phyloP scores from a whole-genome alignment of 2,329 filamentous ascomycete species.

The Talaromyces sp. region DNA sequence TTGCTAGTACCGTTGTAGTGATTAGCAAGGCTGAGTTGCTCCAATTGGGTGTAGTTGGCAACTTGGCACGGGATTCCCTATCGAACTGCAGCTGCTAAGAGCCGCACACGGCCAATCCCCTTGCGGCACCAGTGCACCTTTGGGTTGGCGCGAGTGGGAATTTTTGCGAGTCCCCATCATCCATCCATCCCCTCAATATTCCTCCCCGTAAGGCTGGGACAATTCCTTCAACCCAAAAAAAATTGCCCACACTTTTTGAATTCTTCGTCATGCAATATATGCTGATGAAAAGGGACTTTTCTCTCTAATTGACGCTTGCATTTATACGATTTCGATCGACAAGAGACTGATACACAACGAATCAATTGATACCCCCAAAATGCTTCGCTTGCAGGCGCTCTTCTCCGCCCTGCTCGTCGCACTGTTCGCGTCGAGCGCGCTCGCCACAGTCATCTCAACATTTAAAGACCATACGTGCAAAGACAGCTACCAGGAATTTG shows the following conservation, averaged over 20 bases:
- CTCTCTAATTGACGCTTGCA: neutral
- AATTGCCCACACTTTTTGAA: neutral
- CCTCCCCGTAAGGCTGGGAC: neutral
- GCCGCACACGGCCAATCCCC: neutral
- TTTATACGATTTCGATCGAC: neutral
- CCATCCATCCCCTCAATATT: neutral
- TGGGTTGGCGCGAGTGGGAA: too few species aligned
- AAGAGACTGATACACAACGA: too few species aligned
- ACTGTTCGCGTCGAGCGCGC: neutral
- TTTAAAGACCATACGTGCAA: constrained; percentile 2
- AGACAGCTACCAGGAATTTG: neutral
- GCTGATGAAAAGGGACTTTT: neutral
- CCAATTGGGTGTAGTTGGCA: neutral
- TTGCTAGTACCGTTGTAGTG: too few species aligned
- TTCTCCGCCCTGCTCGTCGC: neutral
- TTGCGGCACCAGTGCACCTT: neutral
- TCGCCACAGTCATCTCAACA: neutral
- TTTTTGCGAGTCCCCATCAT: too few species aligned
- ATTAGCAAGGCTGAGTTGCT: too few species aligned
- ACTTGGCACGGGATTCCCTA: neutral
- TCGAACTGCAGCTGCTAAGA: neutral
- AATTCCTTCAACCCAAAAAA: neutral
- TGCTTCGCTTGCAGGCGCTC: neutral
- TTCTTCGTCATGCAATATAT: neutral
- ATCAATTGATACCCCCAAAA: neutral